Percentiles rank a stretch among this genome's conserved stretches.
Evolutionary conservation across 129 eudicot species (phyloP).

Genomic region (Centrapalus pauciflorus): DNA sequence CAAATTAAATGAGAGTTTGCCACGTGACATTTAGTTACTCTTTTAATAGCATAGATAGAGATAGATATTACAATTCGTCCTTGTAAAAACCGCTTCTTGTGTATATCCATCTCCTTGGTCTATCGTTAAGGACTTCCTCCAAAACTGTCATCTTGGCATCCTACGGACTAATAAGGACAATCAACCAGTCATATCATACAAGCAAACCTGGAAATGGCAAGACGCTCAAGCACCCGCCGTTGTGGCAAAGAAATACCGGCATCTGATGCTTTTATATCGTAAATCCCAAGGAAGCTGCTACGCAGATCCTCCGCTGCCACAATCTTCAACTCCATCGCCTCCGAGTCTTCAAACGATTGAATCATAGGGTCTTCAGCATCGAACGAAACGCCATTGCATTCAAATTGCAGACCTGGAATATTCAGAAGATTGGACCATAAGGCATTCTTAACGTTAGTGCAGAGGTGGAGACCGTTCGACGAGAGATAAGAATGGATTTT

Average conservation of each 20-base stretch:
- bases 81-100: too few species aligned
- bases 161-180: too few species aligned
- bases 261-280: constrained; percentile 52
- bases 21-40: too few species aligned
- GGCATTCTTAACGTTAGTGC: constrained; percentile 59
- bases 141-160: too few species aligned
- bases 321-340: constrained; percentile 44
- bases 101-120: too few species aligned
- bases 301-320: constrained; percentile 59
- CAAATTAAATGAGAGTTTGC: too few species aligned
- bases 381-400: constrained; percentile 20
- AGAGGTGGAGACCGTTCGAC: constrained; percentile 38
- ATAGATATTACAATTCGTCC: too few species aligned
- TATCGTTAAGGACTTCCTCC: too few species aligned
- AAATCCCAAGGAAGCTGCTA: constrained; percentile 58
- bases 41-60: too few species aligned
- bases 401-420: constrained; percentile 50
- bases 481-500: constrained; percentile 41
- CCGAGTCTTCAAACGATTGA: constrained; percentile 43
- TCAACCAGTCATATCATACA: not conserved
- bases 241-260: constrained; percentile 34
- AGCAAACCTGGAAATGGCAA: constrained; percentile 74
- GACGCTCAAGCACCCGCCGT: constrained; percentile 58
- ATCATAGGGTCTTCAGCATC: constrained; percentile 27
- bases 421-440: constrained; percentile 56